Conservation (phyloP, 148 eudicot genomes). For the Vaccinium darrowii region DNA sequence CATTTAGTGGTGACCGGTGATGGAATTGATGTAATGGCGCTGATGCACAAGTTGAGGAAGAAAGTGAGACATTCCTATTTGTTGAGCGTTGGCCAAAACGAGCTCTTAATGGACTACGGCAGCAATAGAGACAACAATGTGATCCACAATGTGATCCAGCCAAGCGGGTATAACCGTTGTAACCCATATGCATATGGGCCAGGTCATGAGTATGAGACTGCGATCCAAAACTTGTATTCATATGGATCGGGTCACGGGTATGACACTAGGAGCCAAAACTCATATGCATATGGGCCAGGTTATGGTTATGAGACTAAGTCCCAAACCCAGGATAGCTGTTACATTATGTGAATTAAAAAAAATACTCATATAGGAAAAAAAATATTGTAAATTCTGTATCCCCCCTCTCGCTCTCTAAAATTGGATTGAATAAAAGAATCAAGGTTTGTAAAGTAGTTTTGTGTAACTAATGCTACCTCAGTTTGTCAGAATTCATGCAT, state of each 20-base stretch:
- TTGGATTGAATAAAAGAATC: background rate
- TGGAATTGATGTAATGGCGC: conserved; percentile 13
- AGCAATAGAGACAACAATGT: background rate
- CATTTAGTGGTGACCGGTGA: conserved; percentile 4
- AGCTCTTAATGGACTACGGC: background rate
- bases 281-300: background rate
- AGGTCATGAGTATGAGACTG: background rate
- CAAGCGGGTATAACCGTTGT: background rate
- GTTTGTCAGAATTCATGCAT: background rate
- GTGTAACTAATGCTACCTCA: background rate
- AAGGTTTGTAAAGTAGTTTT: background rate
- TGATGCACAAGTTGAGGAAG: conserved; percentile 21
- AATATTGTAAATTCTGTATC: background rate
- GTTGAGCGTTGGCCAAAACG: conserved; percentile 20
- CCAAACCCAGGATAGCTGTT: background rate
- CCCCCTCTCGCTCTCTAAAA: background rate
- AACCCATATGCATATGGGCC: background rate
- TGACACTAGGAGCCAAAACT: background rate
- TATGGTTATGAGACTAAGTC: background rate
- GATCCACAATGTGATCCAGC: background rate
- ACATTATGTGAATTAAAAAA: background rate
- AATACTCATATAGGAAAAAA: too few relatives aligned
- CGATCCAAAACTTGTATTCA: background rate
- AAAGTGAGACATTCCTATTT: conserved; percentile 15
- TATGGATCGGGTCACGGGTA: background rate